Percentiles rank a stretch among this genome's conserved stretches.
Evolutionary conservation across 176 grass and related monocot genomes (phyloP).

Genomic region (Triticum aestivum): IWGSC_CS_RefSeq_v2.1 NC_057799.1:463834864-463835363

Average conservation of each 20-base stretch:
- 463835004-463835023: constrained; percentile 69
- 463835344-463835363: constrained; percentile 43
- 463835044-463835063: constrained; percentile 32
- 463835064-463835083: constrained; percentile 50
- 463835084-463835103: constrained; percentile 60
- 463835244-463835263: background rate
- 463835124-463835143: constrained; percentile 88
- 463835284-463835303: background rate
- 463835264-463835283: no score
- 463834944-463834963: constrained; percentile 73
- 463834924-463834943: constrained; percentile 85
- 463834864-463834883: constrained; percentile 72
- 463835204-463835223: constrained; percentile 48
- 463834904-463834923: constrained; percentile 62
- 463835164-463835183: constrained; percentile 89
- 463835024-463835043: constrained; percentile 70
- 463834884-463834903: constrained; percentile 35
- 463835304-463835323: constrained; percentile 53
- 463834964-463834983: constrained; percentile 75
- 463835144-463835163: constrained; percentile 95
- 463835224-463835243: background rate
- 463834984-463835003: constrained; percentile 87
- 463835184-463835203: constrained; percentile 74
- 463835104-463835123: constrained; percentile 66
- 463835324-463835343: constrained; percentile 36